A percentile compares a stretch with the other conserved stretches of the same genome.
Conservation (phyloP, 2,329 filamentous ascomycete genomes). For the Colletotrichum horii region DNA sequence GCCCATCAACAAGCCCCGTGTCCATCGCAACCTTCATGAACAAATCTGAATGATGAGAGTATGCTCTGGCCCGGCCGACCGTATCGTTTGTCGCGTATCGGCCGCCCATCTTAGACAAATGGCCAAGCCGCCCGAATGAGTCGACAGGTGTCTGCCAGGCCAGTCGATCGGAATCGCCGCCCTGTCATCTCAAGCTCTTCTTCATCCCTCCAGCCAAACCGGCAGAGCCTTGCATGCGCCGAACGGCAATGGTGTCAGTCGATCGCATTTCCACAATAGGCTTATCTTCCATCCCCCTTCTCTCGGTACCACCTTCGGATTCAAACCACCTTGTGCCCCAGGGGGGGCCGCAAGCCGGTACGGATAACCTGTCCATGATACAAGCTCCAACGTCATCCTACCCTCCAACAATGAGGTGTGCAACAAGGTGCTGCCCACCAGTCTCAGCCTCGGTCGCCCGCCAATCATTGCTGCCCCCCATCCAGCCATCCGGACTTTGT, state of each 20-base stretch:
- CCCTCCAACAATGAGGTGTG: background rate
- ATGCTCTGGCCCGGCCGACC: background rate
- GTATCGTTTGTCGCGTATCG: background rate
- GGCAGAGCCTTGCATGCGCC: background rate
- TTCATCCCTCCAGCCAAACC: background rate
- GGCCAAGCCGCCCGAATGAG: background rate
- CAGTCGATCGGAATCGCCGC: background rate
- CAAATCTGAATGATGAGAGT: background rate
- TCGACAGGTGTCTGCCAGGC: background rate
- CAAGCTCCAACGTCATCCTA: conserved; percentile 4
- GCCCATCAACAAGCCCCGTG: background rate
- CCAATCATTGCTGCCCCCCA: background rate
- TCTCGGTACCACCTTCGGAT: background rate
- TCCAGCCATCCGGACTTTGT: background rate
- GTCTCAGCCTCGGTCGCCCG: conserved; percentile 2
- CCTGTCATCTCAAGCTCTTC: conserved; percentile 1
- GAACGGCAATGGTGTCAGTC: conserved; percentile 5
- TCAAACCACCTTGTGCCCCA: background rate
- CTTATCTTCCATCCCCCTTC: background rate
- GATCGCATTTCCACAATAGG: conserved; percentile 7
- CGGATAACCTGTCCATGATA: background rate
- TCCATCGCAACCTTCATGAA: background rate
- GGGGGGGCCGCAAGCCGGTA: background rate
- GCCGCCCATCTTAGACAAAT: background rate
- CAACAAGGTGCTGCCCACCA: background rate